Evolutionary conservation across 2,329 filamentous ascomycete species (phyloP).

Genomic region (Pyrenophora graminea): DNA sequence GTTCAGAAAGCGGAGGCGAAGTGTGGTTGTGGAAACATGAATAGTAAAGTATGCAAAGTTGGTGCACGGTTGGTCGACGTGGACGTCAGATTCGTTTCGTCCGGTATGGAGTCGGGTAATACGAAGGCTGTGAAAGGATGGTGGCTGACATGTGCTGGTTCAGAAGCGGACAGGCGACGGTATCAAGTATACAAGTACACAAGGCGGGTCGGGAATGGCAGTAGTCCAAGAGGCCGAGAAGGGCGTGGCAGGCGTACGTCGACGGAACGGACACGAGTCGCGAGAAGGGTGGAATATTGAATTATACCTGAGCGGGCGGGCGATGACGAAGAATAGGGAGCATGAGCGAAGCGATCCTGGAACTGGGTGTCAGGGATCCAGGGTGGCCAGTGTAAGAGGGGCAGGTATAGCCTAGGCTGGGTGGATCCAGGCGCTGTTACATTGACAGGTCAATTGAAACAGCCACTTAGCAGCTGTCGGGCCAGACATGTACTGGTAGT

Average conservation of each 20-base stretch:
- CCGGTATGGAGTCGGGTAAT: not conserved
- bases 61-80: conserved; percentile 1
- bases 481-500: not conserved
- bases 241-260: not conserved
- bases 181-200: not conserved
- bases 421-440: conserved; percentile 9
- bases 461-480: conserved; percentile 1
- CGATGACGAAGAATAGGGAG: conserved; percentile 23
- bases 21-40: conserved; percentile 3
- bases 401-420: conserved; percentile 18
- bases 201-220: not conserved
- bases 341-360: conserved; percentile 6
- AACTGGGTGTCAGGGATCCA: conserved; percentile 2
- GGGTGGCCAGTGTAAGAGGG: not conserved
- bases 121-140: not conserved
- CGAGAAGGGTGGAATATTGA: conserved; percentile 19
- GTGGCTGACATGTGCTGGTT: not conserved
- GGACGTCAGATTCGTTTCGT: not conserved
- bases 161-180: not conserved
- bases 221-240: not conserved
- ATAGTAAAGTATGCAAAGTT: not conserved
- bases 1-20: conserved; percentile 3
- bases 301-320: conserved; percentile 19
- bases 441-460: conserved; percentile 8
- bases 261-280: conserved; percentile 9